Conservation (phyloP, 2,329 filamentous ascomycete species). For the Phaeoacremonium minimum region DNA sequence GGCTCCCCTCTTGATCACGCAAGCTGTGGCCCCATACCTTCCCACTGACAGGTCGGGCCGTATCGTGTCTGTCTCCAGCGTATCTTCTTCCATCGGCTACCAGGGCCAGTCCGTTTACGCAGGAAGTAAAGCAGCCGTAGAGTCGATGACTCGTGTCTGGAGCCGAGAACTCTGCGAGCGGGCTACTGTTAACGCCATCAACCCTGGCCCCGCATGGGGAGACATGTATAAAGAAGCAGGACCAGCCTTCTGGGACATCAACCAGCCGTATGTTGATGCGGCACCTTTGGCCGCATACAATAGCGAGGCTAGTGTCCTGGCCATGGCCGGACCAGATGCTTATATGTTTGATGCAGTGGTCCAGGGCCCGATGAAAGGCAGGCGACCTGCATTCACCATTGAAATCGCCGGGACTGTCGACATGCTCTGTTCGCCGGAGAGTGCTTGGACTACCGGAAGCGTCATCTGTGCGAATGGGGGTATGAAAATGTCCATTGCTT, state of each 20-base stretch:
- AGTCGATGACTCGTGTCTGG: slow-evolving; percentile 18
- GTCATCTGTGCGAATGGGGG: slow-evolving; percentile 15
- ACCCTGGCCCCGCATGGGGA: slow-evolving; percentile 14
- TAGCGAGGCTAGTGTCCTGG: slow-evolving; percentile 1
- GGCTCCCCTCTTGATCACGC: slow-evolving; percentile 15
- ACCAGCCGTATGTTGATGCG: slow-evolving; percentile 9
- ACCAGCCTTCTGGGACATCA: slow-evolving; percentile 6
- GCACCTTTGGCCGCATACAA: slow-evolving; percentile 6
- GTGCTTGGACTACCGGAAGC: slow-evolving; percentile 15
- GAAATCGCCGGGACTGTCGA: slow-evolving; percentile 14
- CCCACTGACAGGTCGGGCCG: slow-evolving; percentile 16
- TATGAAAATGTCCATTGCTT: slow-evolving; percentile 11
- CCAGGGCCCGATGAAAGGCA: slow-evolving; percentile 17
- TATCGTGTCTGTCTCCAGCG: slow-evolving; percentile 20
- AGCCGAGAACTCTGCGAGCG: slow-evolving; percentile 16
- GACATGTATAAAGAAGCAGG: slow-evolving; percentile 10
- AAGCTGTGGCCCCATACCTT: slow-evolving; percentile 16
- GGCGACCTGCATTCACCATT: slow-evolving; percentile 53
- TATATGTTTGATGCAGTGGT: slow-evolving; percentile 6
- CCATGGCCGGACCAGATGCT: background rate
- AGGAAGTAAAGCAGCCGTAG: slow-evolving; percentile 20
- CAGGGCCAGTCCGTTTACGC: slow-evolving; percentile 17
- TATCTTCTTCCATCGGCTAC: slow-evolving; percentile 18
- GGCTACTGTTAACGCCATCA: slow-evolving; percentile 19
- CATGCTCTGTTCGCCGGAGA: slow-evolving; percentile 14